Evolutionary conservation across 2,329 filamentous ascomycete genomes (phyloP), one percentile per base, ranked within the genome.

Genomic region (Phyllosticta capitalensis): DNA sequence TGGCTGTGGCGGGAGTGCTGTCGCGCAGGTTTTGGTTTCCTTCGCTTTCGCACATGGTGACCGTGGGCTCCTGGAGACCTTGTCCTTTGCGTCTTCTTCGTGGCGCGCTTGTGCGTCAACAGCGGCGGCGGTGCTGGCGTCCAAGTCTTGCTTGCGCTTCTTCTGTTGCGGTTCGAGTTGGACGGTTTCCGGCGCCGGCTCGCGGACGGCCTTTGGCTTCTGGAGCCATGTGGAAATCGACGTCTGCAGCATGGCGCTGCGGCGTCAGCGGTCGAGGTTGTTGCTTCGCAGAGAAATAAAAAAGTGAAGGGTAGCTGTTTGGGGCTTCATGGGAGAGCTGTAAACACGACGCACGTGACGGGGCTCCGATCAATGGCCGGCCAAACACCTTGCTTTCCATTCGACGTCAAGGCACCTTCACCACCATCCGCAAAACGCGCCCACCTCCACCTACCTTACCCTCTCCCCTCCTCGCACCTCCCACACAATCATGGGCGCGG

Each of bases 401-500:
- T 30, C 52, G 57, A 59, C 57, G 57, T 59, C 57, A 59, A 59
- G 38, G 52, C 51, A 7, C 49, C n/a, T n/a, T 22, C 28, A 14
- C 28, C 26, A 49, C 24, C 10, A 45, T 48, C 57, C 52, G 57
- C 57, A 59, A 55, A 59, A 24, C 30, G 10, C 1, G 49, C 57
- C 57, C 38, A 26, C 56, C 22, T 20, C 56, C 26, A 21, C 51
- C 51, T 3, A 9, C 9, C 45, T 22, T 38, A 10, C 24, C 52
- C 28, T 33, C 14, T 51, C 38, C 24, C 58, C 6, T 52, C 48
- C 9, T 55, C 33, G 56, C 38, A 54, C 54, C 33, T 58, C 60
- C 62, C 56, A 62, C 59, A 64, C 63, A 67, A 68, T 56, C 71
- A 86, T 87, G 83, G 83, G 83, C 71, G 79, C 80, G 69, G 81